Base-by-base conservation (phyloP, 495 filamentous ascomycete genomes). In the Penicillium cinerascens region DNA sequence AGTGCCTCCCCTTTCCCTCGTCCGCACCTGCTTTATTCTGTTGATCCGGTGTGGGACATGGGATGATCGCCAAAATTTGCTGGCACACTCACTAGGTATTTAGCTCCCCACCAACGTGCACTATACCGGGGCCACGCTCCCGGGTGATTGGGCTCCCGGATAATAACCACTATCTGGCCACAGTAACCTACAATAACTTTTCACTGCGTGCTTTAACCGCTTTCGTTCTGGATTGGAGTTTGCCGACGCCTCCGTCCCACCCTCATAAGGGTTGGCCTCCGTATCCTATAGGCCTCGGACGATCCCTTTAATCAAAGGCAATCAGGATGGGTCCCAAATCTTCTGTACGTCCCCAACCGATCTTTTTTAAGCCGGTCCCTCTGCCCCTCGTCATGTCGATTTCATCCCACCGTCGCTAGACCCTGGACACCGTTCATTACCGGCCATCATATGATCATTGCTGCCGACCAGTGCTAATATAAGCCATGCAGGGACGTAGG, bases 251-350 rank as follows among this genome's bases (percentile, higher is more conserved):
- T 21, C 39, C 15, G 9, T 47, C 38, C 38, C 27, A 48, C 52
- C 50, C 36, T 49, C 44, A 2, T 58, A 51, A 54, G 55, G 47
- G 53, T 43, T 60, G 37, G 33, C 44, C 18, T 49, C 36, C 40
- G 38, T 50, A 25, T 42, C 43, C 42, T 18, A 53, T n/a, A 39
- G 29, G 21, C 45, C 47, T 45, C 42, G 48, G 42, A 47, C 35
- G 39, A 47, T 54, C 20, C 40, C 44, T 17, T 48, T 39, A 51
- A 44, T 16, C 38, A 20, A 49, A 17, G 39, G 26, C 37, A 23
- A 51, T 35, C 50, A 64, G 35, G 29, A 64, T 61, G 63, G 55
- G 49, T 48, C 42, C 56, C 11, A 66, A 46, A 58, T 44, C 43
- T 47, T 53, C 60, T 33, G 63, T 66, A 51, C 64, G 63, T 49